phyloP scores from a whole-genome alignment of 495 filamentous ascomycete genomes.

The Hypoxylon subgilvum region DNA sequence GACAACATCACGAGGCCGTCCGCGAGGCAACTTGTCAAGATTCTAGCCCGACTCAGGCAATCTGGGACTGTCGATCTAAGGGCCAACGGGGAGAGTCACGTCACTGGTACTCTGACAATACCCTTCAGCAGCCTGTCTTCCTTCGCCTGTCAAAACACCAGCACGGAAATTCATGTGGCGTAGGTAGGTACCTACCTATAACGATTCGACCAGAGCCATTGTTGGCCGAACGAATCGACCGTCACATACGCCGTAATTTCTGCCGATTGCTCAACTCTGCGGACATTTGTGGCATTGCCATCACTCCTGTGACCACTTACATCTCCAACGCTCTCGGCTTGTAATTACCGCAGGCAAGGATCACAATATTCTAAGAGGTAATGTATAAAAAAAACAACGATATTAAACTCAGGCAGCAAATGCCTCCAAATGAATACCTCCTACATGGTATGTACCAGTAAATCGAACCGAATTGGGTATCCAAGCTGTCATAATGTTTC shows the following conservation, averaged over 20 bases:
- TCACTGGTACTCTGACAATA: neutral
- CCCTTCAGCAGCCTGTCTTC: neutral
- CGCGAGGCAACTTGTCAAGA: slow-evolving; percentile 26
- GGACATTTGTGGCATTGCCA: slow-evolving; percentile 34
- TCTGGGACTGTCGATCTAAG: slow-evolving; percentile 20
- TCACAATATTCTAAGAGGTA: slow-evolving; percentile 32
- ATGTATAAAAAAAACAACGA: slow-evolving; percentile 1
- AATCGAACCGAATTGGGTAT: slow-evolving; percentile 7
- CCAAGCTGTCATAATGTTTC: too few species aligned
- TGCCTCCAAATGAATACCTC: slow-evolving; percentile 6
- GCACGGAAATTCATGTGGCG: slow-evolving; percentile 2
- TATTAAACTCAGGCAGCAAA: slow-evolving; percentile 24
- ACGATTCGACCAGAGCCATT: slow-evolving; percentile 25
- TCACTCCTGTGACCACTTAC: slow-evolving; percentile 24
- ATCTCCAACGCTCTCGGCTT: slow-evolving; percentile 15
- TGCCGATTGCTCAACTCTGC: slow-evolving; percentile 16
- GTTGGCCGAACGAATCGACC: slow-evolving; percentile 23
- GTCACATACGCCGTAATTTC: slow-evolving; percentile 6
- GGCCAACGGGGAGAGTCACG: neutral
- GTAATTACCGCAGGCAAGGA: slow-evolving; percentile 28
- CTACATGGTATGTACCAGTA: too few species aligned
- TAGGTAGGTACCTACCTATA: too few species aligned
- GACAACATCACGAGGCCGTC: slow-evolving; percentile 31
- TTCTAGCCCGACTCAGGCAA: slow-evolving; percentile 36
- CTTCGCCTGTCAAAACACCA: slow-evolving; percentile 1